Base-by-base conservation (phyloP, 257 asterid species). In the Nemophila menziesii region DNA sequence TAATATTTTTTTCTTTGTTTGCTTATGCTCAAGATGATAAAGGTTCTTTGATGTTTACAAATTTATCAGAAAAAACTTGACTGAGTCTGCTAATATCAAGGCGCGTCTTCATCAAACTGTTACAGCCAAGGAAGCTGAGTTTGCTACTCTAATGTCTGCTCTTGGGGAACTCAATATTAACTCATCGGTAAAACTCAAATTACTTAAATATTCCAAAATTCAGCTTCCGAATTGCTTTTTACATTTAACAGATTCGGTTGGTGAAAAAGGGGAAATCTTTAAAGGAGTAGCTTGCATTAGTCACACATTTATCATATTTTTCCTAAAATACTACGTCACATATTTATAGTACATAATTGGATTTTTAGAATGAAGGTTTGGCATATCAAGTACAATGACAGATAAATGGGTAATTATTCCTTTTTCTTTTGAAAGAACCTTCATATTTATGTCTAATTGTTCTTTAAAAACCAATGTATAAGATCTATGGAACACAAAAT, bases 51-150 rank as follows among this genome's bases (percentile, higher is more conserved):
- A 41, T 89, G 98, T 68, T 67, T 74, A 60, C 73, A 80, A 59
- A 77, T 89, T 54, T 84, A 89, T 49, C 57, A 81, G 62, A 74
- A 84, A 66, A 89, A 76, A 58, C 84, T 80, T 44, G 94, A 89
- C n/a, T 19, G 95, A 89, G 68, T 83, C 95, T 39, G 81, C 80
- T 18, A 78, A 77, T 43, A 60, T 70, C 10, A 84, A 77, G 60
- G 81, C 92, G 22, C 72, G 78, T 39, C 90, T 89, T 58, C 82
- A 78, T 64, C 98, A 89, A 39, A 61, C 76, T 51, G 74, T 89
- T 48, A 94, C 83, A 40, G 78, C 95, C 52, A 78, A 66, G 65
- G 98, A 89, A 66, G 95, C 98, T 18, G 98, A 89, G 72, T 68
- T 84, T 38, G 80, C 93, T 15, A 80, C 79, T 52, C 82, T 89